Evolutionary conservation across 768 basidiomycete genomes (phyloP).

Genomic region (Chalciporus chontae): DNA sequence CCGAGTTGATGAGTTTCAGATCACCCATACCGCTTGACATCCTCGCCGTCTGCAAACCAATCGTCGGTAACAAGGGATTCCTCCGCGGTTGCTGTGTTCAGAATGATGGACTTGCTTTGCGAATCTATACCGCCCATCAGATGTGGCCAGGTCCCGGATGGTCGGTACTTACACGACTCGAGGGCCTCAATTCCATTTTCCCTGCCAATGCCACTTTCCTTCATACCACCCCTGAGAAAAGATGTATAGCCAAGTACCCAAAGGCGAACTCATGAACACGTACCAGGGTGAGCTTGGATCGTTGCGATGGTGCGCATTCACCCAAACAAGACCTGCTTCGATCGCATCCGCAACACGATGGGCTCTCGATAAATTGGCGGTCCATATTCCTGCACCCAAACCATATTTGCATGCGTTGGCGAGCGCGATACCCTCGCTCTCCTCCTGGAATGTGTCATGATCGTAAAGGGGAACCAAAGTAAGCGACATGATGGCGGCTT

Average conservation of each 20-base stretch:
- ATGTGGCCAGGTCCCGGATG: background rate
- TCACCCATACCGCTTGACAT: slow-evolving; percentile 65
- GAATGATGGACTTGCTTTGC: slow-evolving; percentile 77
- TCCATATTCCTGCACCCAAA: slow-evolving; percentile 81
- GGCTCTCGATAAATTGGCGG: slow-evolving; percentile 65
- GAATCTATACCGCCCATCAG: slow-evolving; percentile 50
- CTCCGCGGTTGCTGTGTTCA: slow-evolving; percentile 64
- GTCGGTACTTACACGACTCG: slow-evolving; percentile 57
- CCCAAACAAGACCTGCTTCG: slow-evolving; percentile 79
- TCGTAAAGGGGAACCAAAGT: background rate
- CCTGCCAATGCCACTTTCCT: slow-evolving; percentile 82
- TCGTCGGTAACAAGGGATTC: slow-evolving; percentile 63
- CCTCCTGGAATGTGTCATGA: slow-evolving; percentile 38
- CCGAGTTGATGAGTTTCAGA: background rate
- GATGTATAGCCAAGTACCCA: background rate
- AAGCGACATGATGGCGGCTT: slow-evolving; percentile 23
- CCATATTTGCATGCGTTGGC: slow-evolving; percentile 82
- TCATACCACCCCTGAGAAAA: slow-evolving; percentile 77
- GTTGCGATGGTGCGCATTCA: slow-evolving; percentile 87
- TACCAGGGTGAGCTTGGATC: slow-evolving; percentile 89
- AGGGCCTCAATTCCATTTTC: slow-evolving; percentile 85
- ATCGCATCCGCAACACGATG: slow-evolving; percentile 70
- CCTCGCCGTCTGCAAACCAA: slow-evolving; percentile 66
- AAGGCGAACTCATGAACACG: background rate
- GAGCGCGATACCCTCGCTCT: slow-evolving; percentile 60